These are phyloP conservation scores for Pachyrhizus erosus DNA, from an alignment of 306 rosid genomes.

Conservation along the genomic window DNA sequence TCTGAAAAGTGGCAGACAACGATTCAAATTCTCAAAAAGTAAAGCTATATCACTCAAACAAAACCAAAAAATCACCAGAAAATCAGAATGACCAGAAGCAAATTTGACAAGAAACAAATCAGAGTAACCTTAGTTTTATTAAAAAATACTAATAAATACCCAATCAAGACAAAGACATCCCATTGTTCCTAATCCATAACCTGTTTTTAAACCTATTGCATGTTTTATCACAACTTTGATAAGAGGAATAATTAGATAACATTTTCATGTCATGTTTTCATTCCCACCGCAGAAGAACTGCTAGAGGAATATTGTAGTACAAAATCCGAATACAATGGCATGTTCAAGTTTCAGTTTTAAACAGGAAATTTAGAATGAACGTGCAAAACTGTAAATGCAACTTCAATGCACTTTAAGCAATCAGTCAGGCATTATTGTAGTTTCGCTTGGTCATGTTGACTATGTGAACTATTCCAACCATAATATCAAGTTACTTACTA, in stretches of 20 bases:
- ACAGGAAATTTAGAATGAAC: conserved; percentile 1
- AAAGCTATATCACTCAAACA: conserved; percentile 5
- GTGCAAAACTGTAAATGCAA: conserved; percentile 31
- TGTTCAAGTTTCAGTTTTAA: conserved; percentile 5
- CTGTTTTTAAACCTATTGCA: neutral
- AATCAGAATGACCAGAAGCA: conserved; percentile 27
- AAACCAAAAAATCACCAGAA: conserved; percentile 17
- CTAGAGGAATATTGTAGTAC: neutral
- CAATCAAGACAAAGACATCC: conserved; percentile 23
- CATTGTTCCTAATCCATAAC: conserved; percentile 19
- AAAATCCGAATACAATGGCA: neutral
- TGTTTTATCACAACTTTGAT: neutral
- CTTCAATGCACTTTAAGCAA: conserved; percentile 31
- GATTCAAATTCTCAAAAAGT: conserved; percentile 27
- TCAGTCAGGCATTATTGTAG: conserved; percentile 2
- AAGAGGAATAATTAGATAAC: neutral
- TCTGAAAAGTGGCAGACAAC: conserved; percentile 49
- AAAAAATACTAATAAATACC: neutral
- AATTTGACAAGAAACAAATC: conserved; percentile 9
- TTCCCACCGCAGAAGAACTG: conserved; percentile 12
- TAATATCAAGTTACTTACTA: neutral
- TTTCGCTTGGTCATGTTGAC: neutral
- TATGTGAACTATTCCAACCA: neutral
- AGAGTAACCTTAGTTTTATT: conserved; percentile 18
- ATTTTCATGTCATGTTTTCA: neutral